phyloP scores from a whole-genome alignment of 768 basidiomycete genomes.

The Naganishia onofrii region DNA sequence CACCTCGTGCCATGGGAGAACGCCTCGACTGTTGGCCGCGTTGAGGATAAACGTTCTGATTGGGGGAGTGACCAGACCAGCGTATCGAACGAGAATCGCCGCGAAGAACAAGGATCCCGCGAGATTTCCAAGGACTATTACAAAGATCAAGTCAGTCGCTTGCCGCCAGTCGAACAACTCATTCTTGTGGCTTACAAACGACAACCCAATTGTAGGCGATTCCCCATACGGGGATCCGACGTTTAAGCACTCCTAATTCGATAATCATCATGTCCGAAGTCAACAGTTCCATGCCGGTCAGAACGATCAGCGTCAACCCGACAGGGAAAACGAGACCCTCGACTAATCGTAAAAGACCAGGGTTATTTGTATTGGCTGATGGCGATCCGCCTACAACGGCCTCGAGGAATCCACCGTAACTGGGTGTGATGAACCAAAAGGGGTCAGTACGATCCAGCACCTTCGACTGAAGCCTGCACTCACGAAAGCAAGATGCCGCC shows the following conservation, averaged over 20 bases:
- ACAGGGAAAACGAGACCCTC: conserved; percentile 30
- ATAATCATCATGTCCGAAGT: conserved; percentile 31
- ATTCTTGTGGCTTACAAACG: conserved; percentile 18
- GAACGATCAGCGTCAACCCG: conserved; percentile 22
- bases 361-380: conserved; percentile 25
- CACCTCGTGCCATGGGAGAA: conserved; percentile 25
- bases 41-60: conserved; percentile 14
- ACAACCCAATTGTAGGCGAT: conserved; percentile 27
- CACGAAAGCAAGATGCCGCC: conserved; percentile 27
- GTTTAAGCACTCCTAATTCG: conserved; percentile 23
- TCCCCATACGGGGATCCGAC: conserved; percentile 26
- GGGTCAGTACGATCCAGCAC: neutral
- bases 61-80: conserved; percentile 23
- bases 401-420: conserved; percentile 26
- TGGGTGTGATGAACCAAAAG: neutral
- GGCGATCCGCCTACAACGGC: conserved; percentile 28
- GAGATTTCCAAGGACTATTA: conserved; percentile 24
- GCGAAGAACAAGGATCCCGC: conserved; percentile 30
- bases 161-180: no score
- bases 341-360: conserved; percentile 22
- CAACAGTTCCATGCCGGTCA: conserved; percentile 28
- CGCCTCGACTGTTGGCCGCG: conserved; percentile 21
- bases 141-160: neutral
- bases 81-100: conserved; percentile 27
- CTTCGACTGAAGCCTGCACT: neutral